These are phyloP conservation scores for Yarrowia sp. DNA, from an alignment of 805 yeast species.

Conservation along the genomic window DNA sequence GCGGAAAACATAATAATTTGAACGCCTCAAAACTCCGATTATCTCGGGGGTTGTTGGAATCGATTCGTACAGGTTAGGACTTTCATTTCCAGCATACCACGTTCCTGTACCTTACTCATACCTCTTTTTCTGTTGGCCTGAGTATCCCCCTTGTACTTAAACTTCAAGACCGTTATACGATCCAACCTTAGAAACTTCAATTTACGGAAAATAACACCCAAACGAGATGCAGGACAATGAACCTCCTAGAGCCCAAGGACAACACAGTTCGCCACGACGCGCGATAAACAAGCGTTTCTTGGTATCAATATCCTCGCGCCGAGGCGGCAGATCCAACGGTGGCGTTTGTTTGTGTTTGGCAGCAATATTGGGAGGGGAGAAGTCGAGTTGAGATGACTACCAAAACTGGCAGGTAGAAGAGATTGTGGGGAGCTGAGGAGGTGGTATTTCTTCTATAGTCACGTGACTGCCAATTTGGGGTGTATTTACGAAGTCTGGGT, in stretches of 20 bases:
- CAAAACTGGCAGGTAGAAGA: background rate
- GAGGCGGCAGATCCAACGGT: background rate
- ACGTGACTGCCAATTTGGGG: too few species aligned
- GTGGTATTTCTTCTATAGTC: background rate
- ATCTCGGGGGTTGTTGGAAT: too few species aligned
- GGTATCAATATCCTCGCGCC: background rate
- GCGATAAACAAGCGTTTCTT: background rate
- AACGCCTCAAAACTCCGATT: too few species aligned
- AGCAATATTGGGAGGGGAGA: background rate
- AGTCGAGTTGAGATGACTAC: too few species aligned
- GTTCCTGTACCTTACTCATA: too few species aligned
- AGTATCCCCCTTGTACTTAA: too few species aligned
- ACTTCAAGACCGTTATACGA: background rate
- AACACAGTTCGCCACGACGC: too few species aligned
- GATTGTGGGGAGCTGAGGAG: background rate
- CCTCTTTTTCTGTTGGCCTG: too few species aligned
- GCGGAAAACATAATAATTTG: too few species aligned
- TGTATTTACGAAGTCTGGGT: too few species aligned
- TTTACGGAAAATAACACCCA: background rate
- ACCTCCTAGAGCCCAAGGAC: background rate
- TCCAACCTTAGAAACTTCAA: background rate
- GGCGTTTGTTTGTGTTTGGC: background rate
- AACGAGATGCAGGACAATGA: background rate
- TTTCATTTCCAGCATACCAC: too few species aligned
- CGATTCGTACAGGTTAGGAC: too few species aligned